Base-by-base conservation (phyloP, 176 grass and related monocot species). In the Echinochloa phyllopogon region DNA sequence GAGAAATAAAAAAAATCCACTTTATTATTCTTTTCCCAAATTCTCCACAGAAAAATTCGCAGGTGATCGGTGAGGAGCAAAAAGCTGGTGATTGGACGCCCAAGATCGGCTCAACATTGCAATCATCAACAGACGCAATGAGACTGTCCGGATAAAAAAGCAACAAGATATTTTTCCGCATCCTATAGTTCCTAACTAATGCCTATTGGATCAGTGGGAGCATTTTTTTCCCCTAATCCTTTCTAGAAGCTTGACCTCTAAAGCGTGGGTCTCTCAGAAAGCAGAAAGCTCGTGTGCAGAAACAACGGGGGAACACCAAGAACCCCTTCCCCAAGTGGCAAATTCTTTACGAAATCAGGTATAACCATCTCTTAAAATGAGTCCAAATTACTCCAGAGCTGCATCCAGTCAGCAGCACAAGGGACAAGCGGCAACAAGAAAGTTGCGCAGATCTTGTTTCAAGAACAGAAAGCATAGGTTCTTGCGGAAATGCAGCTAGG, bases 251-350 rank as follows among this genome's bases (percentile, higher is more conserved):
- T 79, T 79, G 36, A 27, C 10, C 7, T 73, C 5, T 6, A 42
- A 25, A 6, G 42, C 73, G 4, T 21, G 78, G 62, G 66, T 51
- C 65, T 81, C 65, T 76, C 71, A 43, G 72, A 77, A 69, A 37
- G 64, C 37, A n/a, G 37, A 48, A 83, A 79, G 57, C 8, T 58
- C 59, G 63, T 87, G 74, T 8, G 21, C 79, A n/a, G 51, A 13
- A 87, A 84, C 75, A 21, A 27, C 10, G 33, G 80, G 69, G 78
- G 65, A 78, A 83, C 65, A 61, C 84, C 84, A 90, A 82, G 84
- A 81, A 82, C 64, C 44, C 27, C 71, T 7, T 24, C 3, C 14
- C 40, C 63, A 81, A 76, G 52, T 75, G 70, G 59, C 82, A 10
- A 27, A 83, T 86, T 75, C 18, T 78, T 45, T 55, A 57, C 33